phyloP scores from a whole-genome alignment of 106 monocot species.

The Xerophyta viscosa region DNA sequence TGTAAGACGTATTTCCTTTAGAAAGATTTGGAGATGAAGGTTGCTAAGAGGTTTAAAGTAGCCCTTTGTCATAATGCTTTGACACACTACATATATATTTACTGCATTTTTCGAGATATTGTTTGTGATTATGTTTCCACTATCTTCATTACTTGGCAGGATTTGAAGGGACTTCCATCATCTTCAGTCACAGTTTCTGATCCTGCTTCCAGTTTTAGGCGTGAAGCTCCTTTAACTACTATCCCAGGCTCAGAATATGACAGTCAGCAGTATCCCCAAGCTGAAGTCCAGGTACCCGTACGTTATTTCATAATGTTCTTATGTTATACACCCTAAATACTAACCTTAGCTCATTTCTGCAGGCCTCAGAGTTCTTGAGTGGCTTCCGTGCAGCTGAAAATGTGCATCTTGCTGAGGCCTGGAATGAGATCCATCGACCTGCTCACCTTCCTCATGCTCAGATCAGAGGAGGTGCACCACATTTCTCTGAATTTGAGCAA shows the following conservation, averaged over 20 bases:
- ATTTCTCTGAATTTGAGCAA: conserved; percentile 43
- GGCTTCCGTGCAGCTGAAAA: conserved; percentile 33
- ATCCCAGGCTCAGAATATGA: conserved; percentile 65
- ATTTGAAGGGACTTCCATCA: conserved; percentile 53
- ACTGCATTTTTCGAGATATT: no score
- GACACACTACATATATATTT: no score
- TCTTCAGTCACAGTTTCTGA: conserved; percentile 37
- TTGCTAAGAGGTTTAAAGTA: no score
- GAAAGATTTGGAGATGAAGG: no score
- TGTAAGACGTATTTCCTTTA: no score
- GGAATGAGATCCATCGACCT: conserved; percentile 42
- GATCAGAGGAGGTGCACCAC: conserved; percentile 26
- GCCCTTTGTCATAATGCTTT: no score
- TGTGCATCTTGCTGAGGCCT: conserved; percentile 45
- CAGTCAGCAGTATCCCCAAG: conserved; percentile 38
- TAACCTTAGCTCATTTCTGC: conserved; percentile 9
- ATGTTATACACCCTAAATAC: neutral
- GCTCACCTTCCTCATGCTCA: conserved; percentile 25
- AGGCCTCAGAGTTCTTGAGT: conserved; percentile 46
- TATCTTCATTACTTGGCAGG: conserved; percentile 20
- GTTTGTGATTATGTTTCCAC: neutral
- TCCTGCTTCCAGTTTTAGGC: conserved; percentile 21
- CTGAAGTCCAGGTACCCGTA: conserved; percentile 29
- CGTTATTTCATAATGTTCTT: neutral
- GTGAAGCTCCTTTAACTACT: conserved; percentile 35